Evolutionary conservation across 371 early-diverging fungal genomes (phyloP), one percentile per base, ranked within the genome.

Genomic region (Mortierella sp.): DNA sequence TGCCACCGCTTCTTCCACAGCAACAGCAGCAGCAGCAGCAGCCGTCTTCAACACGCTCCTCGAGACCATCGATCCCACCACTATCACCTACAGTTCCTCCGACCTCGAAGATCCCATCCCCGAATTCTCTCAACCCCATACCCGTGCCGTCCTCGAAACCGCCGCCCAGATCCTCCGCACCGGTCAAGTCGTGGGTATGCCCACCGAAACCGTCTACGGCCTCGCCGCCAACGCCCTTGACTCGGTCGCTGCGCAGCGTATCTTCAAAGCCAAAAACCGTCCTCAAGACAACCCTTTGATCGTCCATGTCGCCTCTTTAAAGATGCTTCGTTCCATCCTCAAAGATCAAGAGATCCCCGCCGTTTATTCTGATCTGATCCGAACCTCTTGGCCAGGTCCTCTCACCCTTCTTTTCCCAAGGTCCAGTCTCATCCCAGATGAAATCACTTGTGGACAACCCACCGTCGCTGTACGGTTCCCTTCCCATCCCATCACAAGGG

Each of bases 201-300:
- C 99, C 10, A 99, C 99, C 14, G 99, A 99, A 79, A 99, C 99
- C 0, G 99, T 99, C 2, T 99, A 99, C 80, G 99, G 99, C 0
- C 85, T 99, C 26, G 99, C 96, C 1, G 96, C 97, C 55, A 93
- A 95, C 72, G 98, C 98, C 0, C 82, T 95, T 18, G 79, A 86
- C 43, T 80, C 86, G 1, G 58, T 68, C 6, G 94, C 96, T 8
- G 94, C 98, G 10, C 59, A 81, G 51, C 86, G 87, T 58, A 98
- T 99, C 61, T 99, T 91, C 83, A 78, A 71, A 9, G 95, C 96
- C 68, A 99, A 99, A 82, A 90, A 34, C 10, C 34, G 34, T 64
- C 99, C 99, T 12, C 84, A 87, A 14, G 99, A 99, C 79, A 99
- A 99, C 82, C 99, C 99, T 7, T 86, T 99, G 13, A 99, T 99